Conservation (phyloP, 257 asterid genomes). For the Galeopsis tetrahit region DNA sequence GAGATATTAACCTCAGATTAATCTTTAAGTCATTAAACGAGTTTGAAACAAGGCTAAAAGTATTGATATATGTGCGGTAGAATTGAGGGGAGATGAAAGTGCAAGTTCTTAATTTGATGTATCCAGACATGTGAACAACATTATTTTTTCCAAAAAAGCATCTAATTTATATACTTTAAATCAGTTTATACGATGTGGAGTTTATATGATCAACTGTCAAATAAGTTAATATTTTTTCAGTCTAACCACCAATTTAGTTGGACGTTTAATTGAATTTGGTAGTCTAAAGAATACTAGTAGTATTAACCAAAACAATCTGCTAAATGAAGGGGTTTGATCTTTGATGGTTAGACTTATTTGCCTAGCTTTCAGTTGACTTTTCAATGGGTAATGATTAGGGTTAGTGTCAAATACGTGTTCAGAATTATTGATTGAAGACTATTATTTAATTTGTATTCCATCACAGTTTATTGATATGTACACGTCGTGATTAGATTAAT, state of each 20-base stretch:
- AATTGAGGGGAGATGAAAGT: background rate
- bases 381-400: background rate
- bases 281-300: slow-evolving; percentile 1
- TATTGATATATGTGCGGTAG: background rate
- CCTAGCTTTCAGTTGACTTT: slow-evolving; percentile 37
- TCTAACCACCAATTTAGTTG: slow-evolving; percentile 23
- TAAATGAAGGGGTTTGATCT: slow-evolving; percentile 13
- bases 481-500: slow-evolving; percentile 1
- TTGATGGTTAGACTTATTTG: slow-evolving; percentile 29
- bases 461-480: background rate
- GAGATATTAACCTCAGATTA: background rate
- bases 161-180: background rate
- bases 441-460: slow-evolving; percentile 3
- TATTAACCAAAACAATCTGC: slow-evolving; percentile 4
- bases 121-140: background rate
- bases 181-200: background rate
- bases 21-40: too few species aligned
- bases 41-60: background rate
- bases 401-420: slow-evolving; percentile 34
- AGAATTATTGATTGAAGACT: slow-evolving; percentile 5
- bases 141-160: too few species aligned
- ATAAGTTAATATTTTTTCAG: background rate
- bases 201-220: background rate
- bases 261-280: background rate
- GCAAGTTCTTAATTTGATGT: background rate